Evolutionary conservation across 768 basidiomycete genomes (phyloP), one percentile per base, ranked within the genome.

Genomic region (Tricholoma bakamatsutake): DNA sequence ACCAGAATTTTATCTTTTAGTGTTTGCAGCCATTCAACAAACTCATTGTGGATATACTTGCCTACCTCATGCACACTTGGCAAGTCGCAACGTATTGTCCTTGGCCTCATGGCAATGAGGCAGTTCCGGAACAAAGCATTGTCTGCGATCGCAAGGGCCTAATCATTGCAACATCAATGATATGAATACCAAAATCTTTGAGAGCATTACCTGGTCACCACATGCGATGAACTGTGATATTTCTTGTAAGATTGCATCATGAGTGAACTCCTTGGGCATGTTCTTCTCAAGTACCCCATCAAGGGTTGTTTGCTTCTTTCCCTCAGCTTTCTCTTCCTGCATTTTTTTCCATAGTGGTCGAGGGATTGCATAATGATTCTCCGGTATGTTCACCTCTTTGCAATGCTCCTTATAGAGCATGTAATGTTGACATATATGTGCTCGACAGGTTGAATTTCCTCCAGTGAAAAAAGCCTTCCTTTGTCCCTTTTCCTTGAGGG

Each of bases 11-110:
- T n/a, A n/a, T n/a, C n/a, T n/a, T n/a, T n/a, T n/a, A n/a, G n/a
- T n/a, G n/a, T 8, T 17, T 18, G 21, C 43, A 61, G 21, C 21
- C 37, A 54, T 18, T 50, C 35, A 33, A 59, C 47, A 46, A 58
- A 64, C 21, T 58, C n/a, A 30, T 66, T 66, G 40, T 63, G 60
- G 21, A 66, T 42, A 40, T 62, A 50, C 2, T 30, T 40, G 8
- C 45, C 54, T 2, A 63, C 58, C 46, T 64, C 55, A 46, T 64
- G 46, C 5, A 56, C 31, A n/a, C 30, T 52, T 0, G 59, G 59
- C 7, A 57, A 18, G 50, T 63, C 55, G 1, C 21, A 7, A 24
- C 18, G 18, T 24, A 27, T 42, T 18, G 40, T 18, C 10, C 5
- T 39, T 42, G 40, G 40, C 40, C 10, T 3, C 40, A 42, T 42